phyloP scores from a whole-genome alignment of 2,329 filamentous ascomycete genomes.

The Colletotrichum sp. region DNA sequence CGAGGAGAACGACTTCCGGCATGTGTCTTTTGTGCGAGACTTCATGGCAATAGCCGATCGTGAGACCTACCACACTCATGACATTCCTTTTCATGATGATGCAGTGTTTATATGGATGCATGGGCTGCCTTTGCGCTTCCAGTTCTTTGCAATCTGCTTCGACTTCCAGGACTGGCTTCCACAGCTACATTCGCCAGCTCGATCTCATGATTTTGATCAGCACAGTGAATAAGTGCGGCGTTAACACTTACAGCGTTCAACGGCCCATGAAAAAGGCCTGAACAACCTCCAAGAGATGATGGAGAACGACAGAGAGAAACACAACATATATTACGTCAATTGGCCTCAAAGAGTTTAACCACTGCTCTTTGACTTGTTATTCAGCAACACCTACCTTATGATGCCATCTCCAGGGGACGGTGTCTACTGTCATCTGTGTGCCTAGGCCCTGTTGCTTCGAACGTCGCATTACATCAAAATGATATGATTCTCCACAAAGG shows the following conservation, averaged over 20 bases:
- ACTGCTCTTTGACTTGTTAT: background rate
- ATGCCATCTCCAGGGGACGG: background rate
- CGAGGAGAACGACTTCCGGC: rapidly evolving
- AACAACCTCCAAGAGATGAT: rapidly evolving
- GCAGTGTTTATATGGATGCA: background rate
- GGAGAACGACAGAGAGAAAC: background rate
- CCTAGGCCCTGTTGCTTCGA: background rate
- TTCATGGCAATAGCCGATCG: background rate
- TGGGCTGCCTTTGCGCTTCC: background rate
- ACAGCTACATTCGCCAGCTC: background rate
- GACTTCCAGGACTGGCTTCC: background rate
- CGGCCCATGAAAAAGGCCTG: rapidly evolving
- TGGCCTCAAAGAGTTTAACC: background rate
- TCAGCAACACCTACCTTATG: background rate
- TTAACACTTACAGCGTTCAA: rapidly evolving
- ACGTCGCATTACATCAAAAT: rapidly evolving
- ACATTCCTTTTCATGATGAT: background rate
- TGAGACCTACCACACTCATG: background rate
- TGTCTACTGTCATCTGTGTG: background rate
- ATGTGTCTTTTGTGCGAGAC: background rate
- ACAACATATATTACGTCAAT: rapidly evolving
- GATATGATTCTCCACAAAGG: background rate
- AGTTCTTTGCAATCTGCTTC: background rate
- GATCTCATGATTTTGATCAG: rapidly evolving
- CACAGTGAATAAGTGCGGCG: rapidly evolving